phyloP scores from a whole-genome alignment of 1,284 basidiomycete species.

The Phlebopus sp. region DNA sequence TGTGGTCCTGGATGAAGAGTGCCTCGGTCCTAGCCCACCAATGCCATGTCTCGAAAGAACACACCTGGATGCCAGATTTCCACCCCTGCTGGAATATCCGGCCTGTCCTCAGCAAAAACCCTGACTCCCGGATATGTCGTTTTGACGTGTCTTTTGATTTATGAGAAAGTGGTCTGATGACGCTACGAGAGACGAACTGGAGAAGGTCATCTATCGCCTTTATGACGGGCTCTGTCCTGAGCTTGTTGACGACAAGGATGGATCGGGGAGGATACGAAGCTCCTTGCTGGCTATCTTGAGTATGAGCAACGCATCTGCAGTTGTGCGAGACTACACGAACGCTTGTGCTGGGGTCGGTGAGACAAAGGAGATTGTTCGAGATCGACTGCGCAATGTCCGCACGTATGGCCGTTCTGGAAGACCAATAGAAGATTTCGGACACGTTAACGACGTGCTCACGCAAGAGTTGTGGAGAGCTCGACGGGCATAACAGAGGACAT shows the following conservation, averaged over 20 bases:
- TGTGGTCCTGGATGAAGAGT: constrained; percentile 38
- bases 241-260: constrained; percentile 75
- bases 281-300: constrained; percentile 28
- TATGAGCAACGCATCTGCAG: constrained; percentile 19
- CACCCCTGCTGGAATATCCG: constrained; percentile 63
- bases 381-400: neutral
- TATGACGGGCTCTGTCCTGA: constrained; percentile 69
- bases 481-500: constrained; percentile 17
- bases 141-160: constrained; percentile 53
- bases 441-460: constrained; percentile 2
- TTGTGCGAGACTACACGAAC: constrained; percentile 23
- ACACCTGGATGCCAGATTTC: constrained; percentile 63
- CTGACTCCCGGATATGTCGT: constrained; percentile 67
- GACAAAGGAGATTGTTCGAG: constrained; percentile 15
- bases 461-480: constrained; percentile 26
- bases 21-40: constrained; percentile 6
- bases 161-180: neutral
- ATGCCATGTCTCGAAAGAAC: constrained; percentile 11
- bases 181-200: constrained; percentile 41
- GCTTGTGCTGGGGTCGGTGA: constrained; percentile 14
- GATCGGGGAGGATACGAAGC: constrained; percentile 32
- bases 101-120: constrained; percentile 71
- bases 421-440: constrained; percentile 1
- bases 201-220: constrained; percentile 71
- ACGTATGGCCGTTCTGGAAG: neutral